Evolutionary conservation across 2,329 filamentous ascomycete genomes (phyloP).

Genomic region (Purpureocillium lavendulum): DNA sequence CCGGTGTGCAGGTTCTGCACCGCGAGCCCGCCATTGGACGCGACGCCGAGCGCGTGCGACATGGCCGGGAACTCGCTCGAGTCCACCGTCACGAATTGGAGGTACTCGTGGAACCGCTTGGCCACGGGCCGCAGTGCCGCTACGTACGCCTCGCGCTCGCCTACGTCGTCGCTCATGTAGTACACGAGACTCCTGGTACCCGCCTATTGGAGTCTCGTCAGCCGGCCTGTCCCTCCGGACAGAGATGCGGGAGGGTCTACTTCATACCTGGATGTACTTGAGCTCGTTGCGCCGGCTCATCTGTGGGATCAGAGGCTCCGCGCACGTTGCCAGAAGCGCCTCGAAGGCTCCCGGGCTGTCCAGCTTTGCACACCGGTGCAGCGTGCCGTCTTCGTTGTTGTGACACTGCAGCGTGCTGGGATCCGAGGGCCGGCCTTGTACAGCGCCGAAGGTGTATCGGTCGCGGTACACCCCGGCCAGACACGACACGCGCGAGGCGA

Average conservation of each 20-base stretch:
- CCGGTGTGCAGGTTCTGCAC: slow-evolving; percentile 36
- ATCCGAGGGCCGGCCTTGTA: background rate
- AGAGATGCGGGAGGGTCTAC: no score
- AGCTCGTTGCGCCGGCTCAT: slow-evolving; percentile 36
- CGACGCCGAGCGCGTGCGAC: slow-evolving; percentile 26
- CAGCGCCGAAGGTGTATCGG: slow-evolving; percentile 32
- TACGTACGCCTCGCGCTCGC: slow-evolving; percentile 26
- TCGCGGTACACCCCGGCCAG: slow-evolving; percentile 28
- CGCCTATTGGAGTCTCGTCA: background rate
- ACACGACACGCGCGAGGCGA: slow-evolving; percentile 20
- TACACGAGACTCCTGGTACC: slow-evolving; percentile 25
- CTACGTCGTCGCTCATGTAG: slow-evolving; percentile 15
- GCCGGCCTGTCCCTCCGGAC: background rate
- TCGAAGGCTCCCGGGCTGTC: slow-evolving; percentile 22
- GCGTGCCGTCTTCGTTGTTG: slow-evolving; percentile 29
- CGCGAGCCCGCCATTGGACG: slow-evolving; percentile 21
- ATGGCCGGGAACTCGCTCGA: slow-evolving; percentile 36
- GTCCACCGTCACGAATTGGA: slow-evolving; percentile 40
- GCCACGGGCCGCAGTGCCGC: slow-evolving; percentile 29
- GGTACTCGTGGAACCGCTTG: slow-evolving; percentile 35
- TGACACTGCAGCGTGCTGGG: slow-evolving; percentile 25
- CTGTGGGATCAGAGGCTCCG: slow-evolving; percentile 31
- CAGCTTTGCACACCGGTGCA: slow-evolving; percentile 23
- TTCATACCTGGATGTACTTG: slow-evolving; percentile 22
- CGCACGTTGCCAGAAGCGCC: slow-evolving; percentile 28